phyloP scores from a whole-genome alignment of 805 yeast genomes.

The Tetrapisispora pingtungensis region DNA sequence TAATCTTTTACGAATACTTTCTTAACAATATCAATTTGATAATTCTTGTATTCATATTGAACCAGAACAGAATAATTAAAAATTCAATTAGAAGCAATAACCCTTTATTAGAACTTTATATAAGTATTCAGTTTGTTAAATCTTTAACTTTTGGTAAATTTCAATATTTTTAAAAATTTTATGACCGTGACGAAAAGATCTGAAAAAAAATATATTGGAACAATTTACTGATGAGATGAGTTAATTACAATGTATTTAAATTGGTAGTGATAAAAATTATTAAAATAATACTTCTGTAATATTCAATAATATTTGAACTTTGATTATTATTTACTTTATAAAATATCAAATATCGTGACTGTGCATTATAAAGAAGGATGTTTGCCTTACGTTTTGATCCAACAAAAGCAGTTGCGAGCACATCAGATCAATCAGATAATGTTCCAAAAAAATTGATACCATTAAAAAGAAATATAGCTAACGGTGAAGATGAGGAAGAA shows the following conservation, averaged over 20 bases:
- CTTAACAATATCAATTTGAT: not conserved
- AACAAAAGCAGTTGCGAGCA: conserved; percentile 12
- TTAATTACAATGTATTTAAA: not conserved
- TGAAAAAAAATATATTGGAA: not conserved
- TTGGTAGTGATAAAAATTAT: too few species aligned
- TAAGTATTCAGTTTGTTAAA: not conserved
- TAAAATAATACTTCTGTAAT: too few species aligned
- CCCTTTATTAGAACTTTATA: not conserved
- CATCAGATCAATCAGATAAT: not conserved
- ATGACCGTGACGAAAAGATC: not conserved
- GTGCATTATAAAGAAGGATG: conserved; percentile 29
- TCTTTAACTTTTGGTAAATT: not conserved
- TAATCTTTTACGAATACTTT: too few species aligned
- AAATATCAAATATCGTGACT: too few species aligned
- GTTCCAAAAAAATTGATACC: conserved; percentile 13
- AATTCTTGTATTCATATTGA: not conserved
- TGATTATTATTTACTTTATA: too few species aligned
- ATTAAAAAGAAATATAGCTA: conserved; percentile 16
- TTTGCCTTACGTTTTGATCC: conserved; percentile 63
- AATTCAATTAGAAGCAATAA: too few species aligned
- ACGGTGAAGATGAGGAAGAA: not conserved
- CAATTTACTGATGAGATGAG: conserved; percentile 7
- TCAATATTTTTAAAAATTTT: conserved; percentile 5
- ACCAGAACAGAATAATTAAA: too few species aligned
- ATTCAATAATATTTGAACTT: too few species aligned